Evolutionary conservation across 441 rosid genomes (phyloP).

Genomic region (Flueggea neowawraea): DNA sequence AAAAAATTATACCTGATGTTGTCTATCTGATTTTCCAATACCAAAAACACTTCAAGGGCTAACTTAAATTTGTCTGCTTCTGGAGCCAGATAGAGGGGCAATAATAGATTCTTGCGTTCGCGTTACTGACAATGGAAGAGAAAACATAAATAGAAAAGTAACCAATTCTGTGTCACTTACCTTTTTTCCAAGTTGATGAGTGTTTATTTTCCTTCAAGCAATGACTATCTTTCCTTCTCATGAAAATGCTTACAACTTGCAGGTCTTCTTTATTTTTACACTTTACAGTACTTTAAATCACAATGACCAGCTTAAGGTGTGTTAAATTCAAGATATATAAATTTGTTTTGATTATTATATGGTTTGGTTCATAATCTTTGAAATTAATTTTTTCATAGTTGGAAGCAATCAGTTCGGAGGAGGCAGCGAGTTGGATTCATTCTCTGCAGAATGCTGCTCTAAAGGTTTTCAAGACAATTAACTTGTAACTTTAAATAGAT

Average conservation of each 20-base stretch:
- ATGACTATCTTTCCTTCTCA: background rate
- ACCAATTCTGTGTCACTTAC: background rate
- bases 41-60: background rate
- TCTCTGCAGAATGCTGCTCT: constrained; percentile 65
- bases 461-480: constrained; percentile 43
- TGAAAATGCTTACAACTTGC: constrained; percentile 25
- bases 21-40: no score
- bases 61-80: constrained; percentile 19
- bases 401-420: constrained; percentile 96
- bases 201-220: background rate
- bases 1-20: no score
- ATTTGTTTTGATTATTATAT: background rate
- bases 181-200: constrained; percentile 3
- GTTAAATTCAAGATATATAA: constrained; percentile 1
- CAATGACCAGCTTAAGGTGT: constrained; percentile 80
- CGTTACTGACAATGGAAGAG: constrained; percentile 90
- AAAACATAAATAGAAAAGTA: constrained; percentile 83
- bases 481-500: background rate
- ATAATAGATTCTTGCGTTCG: constrained; percentile 67
- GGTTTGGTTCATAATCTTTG: constrained; percentile 1
- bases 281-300: constrained; percentile 70
- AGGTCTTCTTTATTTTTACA: constrained; percentile 87
- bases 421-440: constrained; percentile 88
- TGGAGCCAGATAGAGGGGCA: constrained; percentile 83
- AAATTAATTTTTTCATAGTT: constrained; percentile 34